Evolutionary conservation across 1,284 basidiomycete species (phyloP).

Genomic region (Microbotryomycetes sp.): DNA sequence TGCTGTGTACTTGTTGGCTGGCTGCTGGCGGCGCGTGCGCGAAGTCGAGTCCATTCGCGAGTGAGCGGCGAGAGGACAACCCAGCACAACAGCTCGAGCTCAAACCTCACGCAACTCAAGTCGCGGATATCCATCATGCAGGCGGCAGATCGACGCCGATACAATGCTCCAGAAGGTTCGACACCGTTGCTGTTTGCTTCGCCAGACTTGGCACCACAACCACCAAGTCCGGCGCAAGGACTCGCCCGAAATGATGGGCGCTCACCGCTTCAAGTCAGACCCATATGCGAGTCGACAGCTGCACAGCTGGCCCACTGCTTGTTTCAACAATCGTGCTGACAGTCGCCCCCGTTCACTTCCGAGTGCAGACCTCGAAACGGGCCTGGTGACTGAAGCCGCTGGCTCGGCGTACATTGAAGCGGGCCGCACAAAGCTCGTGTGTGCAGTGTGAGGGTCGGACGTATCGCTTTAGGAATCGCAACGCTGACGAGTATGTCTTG

Average conservation of each 20-base stretch:
- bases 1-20: no score
- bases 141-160: constrained; percentile 63
- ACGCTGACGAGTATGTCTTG: neutral
- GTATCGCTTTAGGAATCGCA: constrained; percentile 8
- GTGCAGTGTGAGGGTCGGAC: constrained; percentile 66
- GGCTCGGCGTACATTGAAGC: constrained; percentile 94
- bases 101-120: no score
- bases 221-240: constrained; percentile 3
- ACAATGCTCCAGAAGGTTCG: constrained; percentile 77
- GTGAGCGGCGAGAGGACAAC: no score
- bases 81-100: no score
- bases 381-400: constrained; percentile 83
- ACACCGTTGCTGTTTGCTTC: no score
- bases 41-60: no score
- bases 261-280: constrained; percentile 58
- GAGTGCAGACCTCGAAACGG: constrained; percentile 69
- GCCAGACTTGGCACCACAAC: constrained; percentile 58
- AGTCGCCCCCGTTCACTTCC: neutral
- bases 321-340: neutral
- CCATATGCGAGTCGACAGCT: constrained; percentile 60
- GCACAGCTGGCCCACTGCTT: neutral
- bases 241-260: constrained; percentile 49
- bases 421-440: constrained; percentile 81
- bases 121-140: constrained; percentile 23
- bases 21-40: no score